A percentile compares a stretch with the other conserved stretches of the same genome.
Conservation (phyloP, 2,329 filamentous ascomycete species). For the Aspergillus intermedius region DNA sequence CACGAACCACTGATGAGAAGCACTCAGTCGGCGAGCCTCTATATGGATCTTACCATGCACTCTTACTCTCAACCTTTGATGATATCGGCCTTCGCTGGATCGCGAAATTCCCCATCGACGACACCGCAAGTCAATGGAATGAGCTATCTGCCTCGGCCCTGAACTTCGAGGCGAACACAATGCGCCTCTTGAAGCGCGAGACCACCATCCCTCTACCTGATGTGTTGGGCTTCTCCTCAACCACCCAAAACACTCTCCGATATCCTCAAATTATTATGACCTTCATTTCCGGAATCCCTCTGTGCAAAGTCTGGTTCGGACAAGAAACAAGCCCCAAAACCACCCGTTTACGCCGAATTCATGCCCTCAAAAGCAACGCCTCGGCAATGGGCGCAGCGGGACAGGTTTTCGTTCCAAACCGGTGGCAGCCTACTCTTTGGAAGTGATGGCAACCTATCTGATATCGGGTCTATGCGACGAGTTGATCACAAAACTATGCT, state of each 20-base stretch:
- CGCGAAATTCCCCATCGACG: conserved; percentile 2
- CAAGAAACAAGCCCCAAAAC: background rate
- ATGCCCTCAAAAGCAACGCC: conserved; percentile 12
- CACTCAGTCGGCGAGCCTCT: too few relatives aligned
- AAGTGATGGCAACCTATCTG: conserved; percentile 3
- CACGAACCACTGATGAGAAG: too few relatives aligned
- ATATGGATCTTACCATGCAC: too few relatives aligned
- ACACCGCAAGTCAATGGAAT: conserved; percentile 3
- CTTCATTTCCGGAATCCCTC: conserved; percentile 15
- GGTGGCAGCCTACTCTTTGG: conserved; percentile 9
- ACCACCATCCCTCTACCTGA: conserved; percentile 26
- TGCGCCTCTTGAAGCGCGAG: conserved; percentile 22
- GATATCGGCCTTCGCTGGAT: conserved; percentile 1
- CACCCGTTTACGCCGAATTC: conserved; percentile 4
- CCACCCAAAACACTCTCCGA: conserved; percentile 15
- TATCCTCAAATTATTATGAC: conserved; percentile 24
- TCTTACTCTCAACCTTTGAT: background rate
- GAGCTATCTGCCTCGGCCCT: conserved; percentile 1
- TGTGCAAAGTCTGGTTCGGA: conserved; percentile 24
- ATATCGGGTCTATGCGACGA: conserved; percentile 1
- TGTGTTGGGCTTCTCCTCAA: conserved; percentile 20
- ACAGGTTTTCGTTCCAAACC: conserved; percentile 9
- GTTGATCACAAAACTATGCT: conserved; percentile 9
- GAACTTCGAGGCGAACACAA: conserved; percentile 21
- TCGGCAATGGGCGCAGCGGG: conserved; percentile 16